Evolutionary conservation across 2,329 filamentous ascomycete genomes (phyloP), one percentile per base, ranked within the genome.

Genomic region (Byssothecium circinans): DNA sequence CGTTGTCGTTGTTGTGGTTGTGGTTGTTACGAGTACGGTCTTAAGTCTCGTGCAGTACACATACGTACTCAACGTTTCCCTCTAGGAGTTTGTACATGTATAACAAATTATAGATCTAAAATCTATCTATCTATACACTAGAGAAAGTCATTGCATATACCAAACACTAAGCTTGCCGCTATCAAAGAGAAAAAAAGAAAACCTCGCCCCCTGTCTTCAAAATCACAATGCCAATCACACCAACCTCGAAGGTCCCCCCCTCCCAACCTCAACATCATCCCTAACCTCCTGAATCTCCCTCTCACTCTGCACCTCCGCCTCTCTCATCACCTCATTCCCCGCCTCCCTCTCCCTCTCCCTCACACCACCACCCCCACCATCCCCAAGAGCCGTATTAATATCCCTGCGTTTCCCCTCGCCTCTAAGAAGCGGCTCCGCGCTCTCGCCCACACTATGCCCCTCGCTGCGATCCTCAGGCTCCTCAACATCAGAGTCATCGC

Each of bases 401-500:
- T n/a, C 14, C 12, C 29, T 32, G 5, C 14, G 8, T 12, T n/a
- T 32, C 29, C 29, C 29, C 14, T 32, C 29, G 8, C 7, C 29
- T 12, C 29, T 32, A 32, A 32, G 8, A 12, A 32, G 29, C 10
- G 29, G 29, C 29, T 32, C 29, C 29, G 29, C 29, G 29, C 29
- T 32, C 29, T 18, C 34, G 4, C 15, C 19, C 19, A 18, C 11
- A 17, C 40, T 43, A 8, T 18, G 20, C 30, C 10, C 10, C 5
- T 25, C 39, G 18, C 25, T 41, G 8, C 8, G 8, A 19, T 39
- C 36, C 11, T 14, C 40, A 19, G 4, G 11, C 7, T 10, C 25
- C 42, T 45, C 60, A 1, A 58, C 57, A 17, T 64, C 62, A 11
- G 53, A 56, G 0, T 50, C 50, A 8, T 54, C 54, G 2, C 54